These are phyloP conservation scores for Trypanosoma brucei DNA, from an alignment of 208 protist genomes.

Conservation along the genomic window DNA sequence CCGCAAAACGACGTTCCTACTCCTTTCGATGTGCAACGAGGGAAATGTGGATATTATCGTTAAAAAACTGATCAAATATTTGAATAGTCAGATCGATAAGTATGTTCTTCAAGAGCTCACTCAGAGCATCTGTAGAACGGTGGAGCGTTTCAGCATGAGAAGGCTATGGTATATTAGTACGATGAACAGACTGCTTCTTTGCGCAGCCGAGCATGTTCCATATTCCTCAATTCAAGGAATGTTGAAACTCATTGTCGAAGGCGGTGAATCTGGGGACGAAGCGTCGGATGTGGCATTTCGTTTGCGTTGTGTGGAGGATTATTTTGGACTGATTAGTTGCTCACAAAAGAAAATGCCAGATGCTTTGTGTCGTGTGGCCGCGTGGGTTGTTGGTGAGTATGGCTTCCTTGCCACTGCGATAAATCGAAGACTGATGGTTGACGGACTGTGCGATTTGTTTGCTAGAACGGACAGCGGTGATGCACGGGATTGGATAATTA, in stretches of 20 bases:
- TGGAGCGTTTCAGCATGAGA: slow-evolving; percentile 66
- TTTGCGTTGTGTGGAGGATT: slow-evolving; percentile 60
- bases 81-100: slow-evolving; percentile 50
- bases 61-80: slow-evolving; percentile 81
- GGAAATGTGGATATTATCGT: slow-evolving; percentile 91
- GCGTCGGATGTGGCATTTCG: slow-evolving; percentile 64
- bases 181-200: slow-evolving; percentile 89
- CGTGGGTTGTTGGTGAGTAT: slow-evolving; percentile 94
- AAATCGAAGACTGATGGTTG: slow-evolving; percentile 45
- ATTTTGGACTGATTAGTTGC: slow-evolving; percentile 63
- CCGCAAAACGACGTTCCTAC: slow-evolving; percentile 90
- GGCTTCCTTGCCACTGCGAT: slow-evolving; percentile 66
- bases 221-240: slow-evolving; percentile 80
- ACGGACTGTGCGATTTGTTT: slow-evolving; percentile 63
- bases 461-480: slow-evolving; percentile 32
- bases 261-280: slow-evolving; percentile 46
- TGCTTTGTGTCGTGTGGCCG: slow-evolving; percentile 57
- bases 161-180: slow-evolving; percentile 82
- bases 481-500: slow-evolving; percentile 64
- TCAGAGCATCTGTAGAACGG: slow-evolving; percentile 70
- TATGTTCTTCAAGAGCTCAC: slow-evolving; percentile 77
- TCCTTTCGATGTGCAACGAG: slow-evolving; percentile 93
- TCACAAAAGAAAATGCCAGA: slow-evolving; percentile 37
- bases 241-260: slow-evolving; percentile 91
- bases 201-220: slow-evolving; percentile 70